phyloP scores from a whole-genome alignment of 2,329 filamentous ascomycete species.

The Neopestalotiopsis sp. region DNA sequence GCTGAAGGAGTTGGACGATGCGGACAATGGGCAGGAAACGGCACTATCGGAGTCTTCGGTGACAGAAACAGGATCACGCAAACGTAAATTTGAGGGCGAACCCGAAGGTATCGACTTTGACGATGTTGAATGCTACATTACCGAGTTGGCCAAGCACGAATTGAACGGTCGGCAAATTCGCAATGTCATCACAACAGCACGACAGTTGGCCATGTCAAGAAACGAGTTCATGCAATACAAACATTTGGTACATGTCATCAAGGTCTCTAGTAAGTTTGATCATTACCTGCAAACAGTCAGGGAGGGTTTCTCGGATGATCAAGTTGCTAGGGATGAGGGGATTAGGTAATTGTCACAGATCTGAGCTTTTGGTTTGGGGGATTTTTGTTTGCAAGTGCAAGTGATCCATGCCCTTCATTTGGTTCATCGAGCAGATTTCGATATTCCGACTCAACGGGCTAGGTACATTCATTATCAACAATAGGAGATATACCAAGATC shows the following conservation, averaged over 20 bases:
- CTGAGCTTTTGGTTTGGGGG: too few relatives aligned
- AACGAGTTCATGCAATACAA: constrained; percentile 21
- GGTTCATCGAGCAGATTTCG: too few relatives aligned
- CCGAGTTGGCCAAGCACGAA: constrained; percentile 36
- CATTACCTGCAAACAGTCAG: background rate
- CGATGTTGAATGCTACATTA: background rate
- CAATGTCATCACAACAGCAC: constrained; percentile 36
- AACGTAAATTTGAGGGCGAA: too few relatives aligned
- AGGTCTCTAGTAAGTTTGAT: background rate
- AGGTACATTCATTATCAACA: too few relatives aligned
- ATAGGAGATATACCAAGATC: too few relatives aligned
- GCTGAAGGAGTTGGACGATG: too few relatives aligned
- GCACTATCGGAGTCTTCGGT: too few relatives aligned
- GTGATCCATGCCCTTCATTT: too few relatives aligned
- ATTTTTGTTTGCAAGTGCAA: too few relatives aligned
- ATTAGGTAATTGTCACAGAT: too few relatives aligned
- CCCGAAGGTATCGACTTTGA: background rate
- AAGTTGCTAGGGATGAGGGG: background rate
- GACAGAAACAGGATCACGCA: constrained; percentile 16
- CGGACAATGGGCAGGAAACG: too few relatives aligned
- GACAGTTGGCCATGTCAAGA: constrained; percentile 18
- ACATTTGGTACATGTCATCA: constrained; percentile 22
- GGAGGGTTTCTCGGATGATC: background rate
- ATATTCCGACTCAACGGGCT: too few relatives aligned
- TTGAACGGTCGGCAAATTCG: constrained; percentile 47